Evolutionary conservation across 2,329 filamentous ascomycete genomes (phyloP).

Genomic region (Acarospora socialis): DNA sequence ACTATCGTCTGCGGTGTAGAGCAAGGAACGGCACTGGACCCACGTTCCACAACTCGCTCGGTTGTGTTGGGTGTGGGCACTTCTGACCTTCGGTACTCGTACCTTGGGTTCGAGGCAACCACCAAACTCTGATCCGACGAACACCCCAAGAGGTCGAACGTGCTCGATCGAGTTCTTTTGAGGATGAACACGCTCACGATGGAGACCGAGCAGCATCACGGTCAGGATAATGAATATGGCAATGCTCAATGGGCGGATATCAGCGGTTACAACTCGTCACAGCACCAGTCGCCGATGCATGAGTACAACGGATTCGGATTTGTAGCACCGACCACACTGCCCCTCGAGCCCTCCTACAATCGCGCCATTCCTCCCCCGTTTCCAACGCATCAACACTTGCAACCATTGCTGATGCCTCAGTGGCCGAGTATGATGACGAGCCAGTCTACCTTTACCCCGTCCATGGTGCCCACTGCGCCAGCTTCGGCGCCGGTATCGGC

Average conservation of each 20-base stretch:
- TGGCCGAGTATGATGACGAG: slow-evolving; percentile 78
- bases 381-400: slow-evolving; percentile 40
- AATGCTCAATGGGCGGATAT: slow-evolving; percentile 33
- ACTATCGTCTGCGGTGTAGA: too few species aligned
- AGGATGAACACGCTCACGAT: slow-evolving; percentile 24
- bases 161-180: slow-evolving; percentile 14
- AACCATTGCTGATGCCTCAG: slow-evolving; percentile 59
- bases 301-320: slow-evolving; percentile 55
- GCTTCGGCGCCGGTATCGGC: slow-evolving; percentile 30
- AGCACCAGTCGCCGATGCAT: slow-evolving; percentile 55
- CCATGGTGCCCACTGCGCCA: slow-evolving; percentile 40
- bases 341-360: slow-evolving; percentile 40
- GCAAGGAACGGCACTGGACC: too few species aligned
- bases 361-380: slow-evolving; percentile 44
- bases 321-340: slow-evolving; percentile 45
- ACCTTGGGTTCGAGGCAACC: slow-evolving; percentile 1
- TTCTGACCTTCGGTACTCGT: background rate
- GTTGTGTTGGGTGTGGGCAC: background rate
- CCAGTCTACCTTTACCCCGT: slow-evolving; percentile 49
- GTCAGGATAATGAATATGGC: slow-evolving; percentile 30
- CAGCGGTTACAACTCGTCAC: slow-evolving; percentile 36
- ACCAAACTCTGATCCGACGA: slow-evolving; percentile 1
- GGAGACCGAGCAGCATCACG: slow-evolving; percentile 31
- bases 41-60: too few species aligned
- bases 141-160: background rate